These are phyloP conservation scores for Beauveria brongniartii DNA, from an alignment of 2,329 filamentous ascomycete species.

Conservation along the genomic window DNA sequence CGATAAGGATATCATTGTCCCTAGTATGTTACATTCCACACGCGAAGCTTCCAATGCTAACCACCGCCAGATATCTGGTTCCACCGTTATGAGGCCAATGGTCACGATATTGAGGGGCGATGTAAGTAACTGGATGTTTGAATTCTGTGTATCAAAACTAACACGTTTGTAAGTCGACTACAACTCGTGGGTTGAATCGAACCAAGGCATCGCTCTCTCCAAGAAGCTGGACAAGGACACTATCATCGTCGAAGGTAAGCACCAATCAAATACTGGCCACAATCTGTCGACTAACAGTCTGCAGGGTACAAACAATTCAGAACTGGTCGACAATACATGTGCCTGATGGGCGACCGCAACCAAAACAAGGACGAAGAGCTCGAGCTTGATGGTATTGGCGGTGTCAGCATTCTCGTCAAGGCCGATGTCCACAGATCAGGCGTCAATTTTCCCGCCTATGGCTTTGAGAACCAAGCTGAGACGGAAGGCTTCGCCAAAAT, in stretches of 20 bases:
- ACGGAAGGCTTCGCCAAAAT: conserved; percentile 98
- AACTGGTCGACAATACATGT: conserved; percentile 86
- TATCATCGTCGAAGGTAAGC: conserved; percentile 78
- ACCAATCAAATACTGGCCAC: not conserved
- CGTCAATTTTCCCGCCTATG: conserved; percentile 94
- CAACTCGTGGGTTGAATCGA: conserved; percentile 96
- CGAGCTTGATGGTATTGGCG: conserved; percentile 88
- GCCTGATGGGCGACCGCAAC: conserved; percentile 83
- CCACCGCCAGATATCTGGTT: conserved; percentile 78
- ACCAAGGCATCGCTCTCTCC: conserved; percentile 71
- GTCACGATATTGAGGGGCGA: conserved; percentile 83
- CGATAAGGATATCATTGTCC: conserved; percentile 85
- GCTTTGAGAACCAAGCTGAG: conserved; percentile 98
- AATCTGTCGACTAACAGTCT: conserved; percentile 14
- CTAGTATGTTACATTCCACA: conserved; percentile 56
- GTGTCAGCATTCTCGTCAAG: conserved; percentile 96
- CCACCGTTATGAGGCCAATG: conserved; percentile 71
- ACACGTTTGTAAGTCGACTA: conserved; percentile 66
- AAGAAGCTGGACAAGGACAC: conserved; percentile 67
- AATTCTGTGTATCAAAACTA: conserved; percentile 12
- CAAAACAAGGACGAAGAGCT: conserved; percentile 89
- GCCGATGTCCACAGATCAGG: conserved; percentile 97
- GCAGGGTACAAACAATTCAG: conserved; percentile 86
- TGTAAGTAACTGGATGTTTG: conserved; percentile 49
- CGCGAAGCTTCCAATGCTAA: conserved; percentile 17